Evolutionary conservation across 1,284 basidiomycete species (phyloP).

Genomic region (Thelephora terrestris): DNA sequence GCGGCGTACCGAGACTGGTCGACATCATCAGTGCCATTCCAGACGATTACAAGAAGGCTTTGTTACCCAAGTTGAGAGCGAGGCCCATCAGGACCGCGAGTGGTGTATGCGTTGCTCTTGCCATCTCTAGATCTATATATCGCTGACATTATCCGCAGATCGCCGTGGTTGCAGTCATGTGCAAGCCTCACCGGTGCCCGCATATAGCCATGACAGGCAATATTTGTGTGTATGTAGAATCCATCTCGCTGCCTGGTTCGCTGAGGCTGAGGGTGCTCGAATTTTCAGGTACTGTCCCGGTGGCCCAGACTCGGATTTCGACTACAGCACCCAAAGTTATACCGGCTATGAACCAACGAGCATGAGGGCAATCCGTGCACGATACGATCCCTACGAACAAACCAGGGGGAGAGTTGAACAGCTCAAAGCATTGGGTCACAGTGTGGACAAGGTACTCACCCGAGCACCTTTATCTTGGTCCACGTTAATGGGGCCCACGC

Average conservation of each 20-base stretch:
- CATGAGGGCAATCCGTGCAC: slow-evolving; percentile 96
- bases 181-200: slow-evolving; percentile 98
- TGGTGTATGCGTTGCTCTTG: slow-evolving; percentile 51
- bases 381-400: slow-evolving; percentile 99
- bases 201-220: slow-evolving; percentile 99
- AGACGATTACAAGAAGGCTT: slow-evolving; percentile 88
- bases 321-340: slow-evolving; percentile 98
- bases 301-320: slow-evolving; percentile 98
- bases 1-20: slow-evolving; percentile 85
- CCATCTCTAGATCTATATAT: slow-evolving; percentile 2
- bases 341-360: slow-evolving; percentile 97
- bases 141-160: slow-evolving; percentile 40
- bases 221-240: slow-evolving; percentile 78
- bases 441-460: slow-evolving; percentile 82
- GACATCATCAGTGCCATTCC: slow-evolving; percentile 99
- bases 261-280: not conserved
- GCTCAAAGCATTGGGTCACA: slow-evolving; percentile 89
- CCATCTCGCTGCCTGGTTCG: not conserved
- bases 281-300: slow-evolving; percentile 88
- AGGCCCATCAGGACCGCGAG: slow-evolving; percentile 97
- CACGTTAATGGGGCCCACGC: slow-evolving; percentile 1
- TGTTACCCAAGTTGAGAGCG: slow-evolving; percentile 87
- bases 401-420: slow-evolving; percentile 93
- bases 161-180: slow-evolving; percentile 99
- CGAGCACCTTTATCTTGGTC: not conserved